Evolutionary conservation across 2,329 filamentous ascomycete species (phyloP).

Genomic region (Fusarium miscanthi): DNA sequence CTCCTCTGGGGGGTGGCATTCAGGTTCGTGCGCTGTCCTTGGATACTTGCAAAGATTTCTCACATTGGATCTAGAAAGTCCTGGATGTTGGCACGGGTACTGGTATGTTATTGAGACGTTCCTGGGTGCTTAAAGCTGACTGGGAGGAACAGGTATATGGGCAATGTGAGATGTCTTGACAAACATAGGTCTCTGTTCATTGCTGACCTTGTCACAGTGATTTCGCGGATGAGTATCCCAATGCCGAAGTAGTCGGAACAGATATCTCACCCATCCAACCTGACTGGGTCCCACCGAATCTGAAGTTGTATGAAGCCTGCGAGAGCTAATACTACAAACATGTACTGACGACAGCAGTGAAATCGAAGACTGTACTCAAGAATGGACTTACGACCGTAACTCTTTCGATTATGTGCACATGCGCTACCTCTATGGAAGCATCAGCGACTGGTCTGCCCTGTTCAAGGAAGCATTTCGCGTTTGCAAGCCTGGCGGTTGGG

Average conservation of each 20-base stretch:
- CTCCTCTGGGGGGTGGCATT: constrained; percentile 39
- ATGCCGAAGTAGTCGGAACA: constrained; percentile 60
- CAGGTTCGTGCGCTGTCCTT: constrained; percentile 15
- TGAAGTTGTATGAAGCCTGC: constrained; percentile 51
- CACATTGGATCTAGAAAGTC: constrained; percentile 2
- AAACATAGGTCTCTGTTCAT: fast-evolving
- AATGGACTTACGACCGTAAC: constrained; percentile 45
- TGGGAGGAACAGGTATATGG: constrained; percentile 59
- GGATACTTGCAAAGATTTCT: not conserved
- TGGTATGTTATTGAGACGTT: constrained; percentile 50
- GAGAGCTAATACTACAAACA: fast-evolving
- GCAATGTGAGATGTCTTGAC: constrained; percentile 48
- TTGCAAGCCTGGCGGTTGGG: constrained; percentile 65
- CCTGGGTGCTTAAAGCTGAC: too few species aligned
- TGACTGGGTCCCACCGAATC: constrained; percentile 57
- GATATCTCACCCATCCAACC: constrained; percentile 70
- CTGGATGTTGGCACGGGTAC: constrained; percentile 67
- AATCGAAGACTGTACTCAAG: constrained; percentile 47
- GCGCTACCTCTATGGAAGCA: constrained; percentile 65
- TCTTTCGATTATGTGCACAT: constrained; percentile 71
- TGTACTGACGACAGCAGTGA: not conserved
- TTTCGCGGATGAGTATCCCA: constrained; percentile 56
- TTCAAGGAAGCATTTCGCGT: constrained; percentile 62
- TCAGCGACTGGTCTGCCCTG: constrained; percentile 66
- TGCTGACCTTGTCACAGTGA: constrained; percentile 54